A percentile compares a stretch with the other conserved stretches of the same genome.
Evolutionary conservation across 2,329 filamentous ascomycete species (phyloP).

Genomic region (Fonsecaea nubica): DNA sequence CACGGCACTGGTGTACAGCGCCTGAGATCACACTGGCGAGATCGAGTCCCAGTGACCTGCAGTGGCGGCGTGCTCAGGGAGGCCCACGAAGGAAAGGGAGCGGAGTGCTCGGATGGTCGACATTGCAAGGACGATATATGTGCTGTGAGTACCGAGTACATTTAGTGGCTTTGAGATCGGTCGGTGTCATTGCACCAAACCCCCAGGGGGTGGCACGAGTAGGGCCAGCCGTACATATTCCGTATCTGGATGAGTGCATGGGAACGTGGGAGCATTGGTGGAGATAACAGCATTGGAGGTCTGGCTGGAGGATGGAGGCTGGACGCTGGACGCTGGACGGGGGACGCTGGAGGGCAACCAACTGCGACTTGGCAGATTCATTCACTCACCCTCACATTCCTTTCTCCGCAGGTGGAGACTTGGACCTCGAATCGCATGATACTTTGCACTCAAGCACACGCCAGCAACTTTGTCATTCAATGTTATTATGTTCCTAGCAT

Average conservation of each 20-base stretch:
- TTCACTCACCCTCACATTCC: too few relatives aligned
- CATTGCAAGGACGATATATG: background rate
- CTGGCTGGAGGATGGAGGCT: too few relatives aligned
- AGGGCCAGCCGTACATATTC: background rate
- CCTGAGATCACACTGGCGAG: background rate
- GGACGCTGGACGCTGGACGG: too few relatives aligned
- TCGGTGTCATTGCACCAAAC: background rate
- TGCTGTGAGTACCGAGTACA: too few relatives aligned
- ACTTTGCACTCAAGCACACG: background rate
- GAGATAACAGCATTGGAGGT: too few relatives aligned
- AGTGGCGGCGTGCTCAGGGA: background rate
- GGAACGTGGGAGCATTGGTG: too few relatives aligned
- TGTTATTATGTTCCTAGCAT: background rate
- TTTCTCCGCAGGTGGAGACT: slow-evolving; percentile 4
- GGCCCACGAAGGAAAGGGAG: background rate
- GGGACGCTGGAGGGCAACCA: too few relatives aligned
- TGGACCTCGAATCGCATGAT: background rate
- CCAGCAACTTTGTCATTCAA: background rate
- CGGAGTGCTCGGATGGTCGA: background rate
- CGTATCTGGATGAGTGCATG: background rate
- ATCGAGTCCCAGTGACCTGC: too few relatives aligned
- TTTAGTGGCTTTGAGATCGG: background rate
- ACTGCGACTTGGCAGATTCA: background rate
- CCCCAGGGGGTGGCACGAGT: background rate
- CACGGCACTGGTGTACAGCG: background rate